Evolutionary conservation across 345 rosid genomes (phyloP), one percentile per base, ranked within the genome.

Genomic region (Moringa oleifera): DNA sequence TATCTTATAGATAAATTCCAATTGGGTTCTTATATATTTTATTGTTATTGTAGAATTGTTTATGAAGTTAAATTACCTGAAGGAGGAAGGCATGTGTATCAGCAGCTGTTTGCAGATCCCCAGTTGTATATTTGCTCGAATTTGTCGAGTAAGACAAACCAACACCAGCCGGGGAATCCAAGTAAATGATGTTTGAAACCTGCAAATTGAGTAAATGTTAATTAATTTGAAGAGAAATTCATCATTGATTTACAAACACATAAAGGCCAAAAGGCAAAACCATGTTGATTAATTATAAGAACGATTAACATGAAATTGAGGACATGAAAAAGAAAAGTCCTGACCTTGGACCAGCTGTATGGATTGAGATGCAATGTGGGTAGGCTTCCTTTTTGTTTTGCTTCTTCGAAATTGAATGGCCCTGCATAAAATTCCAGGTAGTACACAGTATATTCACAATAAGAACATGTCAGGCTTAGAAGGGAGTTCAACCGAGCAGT

Each of bases 311-410:
- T 28, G 33, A 8, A 8, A 28, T 2, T 28, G 18, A 28, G 8
- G 8, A 28, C 33, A 28, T 8, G 8, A 28, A 33, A 67, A 13
- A 49, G 51, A 65, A 51, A 53, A 25, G 2, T 55, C 20, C 46
- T 62, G 66, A 87, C 94, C 94, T 87, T 87, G 77, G 94, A 82
- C 94, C 94, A 87, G 69, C 88, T 84, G 70, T 82, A 63, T 9
- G 57, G 77, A 76, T 87, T 87, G 53, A 84, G 75, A 66, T 79
- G 83, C 77, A 87, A 67, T 22, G 46, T 71, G 25, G 86, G 90
- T 55, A 79, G 67, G 65, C 63, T 56, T 23, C 68, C 77, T 47
- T 57, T 59, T 20, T 66, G 66, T 53, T 69, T 73, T 24, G 69
- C 65, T 7, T 67, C 70, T 70, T 82, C 82, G 64, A 87, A 87